A percentile compares a stretch with the other conserved stretches of the same genome.
Evolutionary conservation across 345 rosid genomes (phyloP).

Genomic region (Rhodamnia argentea): DNA sequence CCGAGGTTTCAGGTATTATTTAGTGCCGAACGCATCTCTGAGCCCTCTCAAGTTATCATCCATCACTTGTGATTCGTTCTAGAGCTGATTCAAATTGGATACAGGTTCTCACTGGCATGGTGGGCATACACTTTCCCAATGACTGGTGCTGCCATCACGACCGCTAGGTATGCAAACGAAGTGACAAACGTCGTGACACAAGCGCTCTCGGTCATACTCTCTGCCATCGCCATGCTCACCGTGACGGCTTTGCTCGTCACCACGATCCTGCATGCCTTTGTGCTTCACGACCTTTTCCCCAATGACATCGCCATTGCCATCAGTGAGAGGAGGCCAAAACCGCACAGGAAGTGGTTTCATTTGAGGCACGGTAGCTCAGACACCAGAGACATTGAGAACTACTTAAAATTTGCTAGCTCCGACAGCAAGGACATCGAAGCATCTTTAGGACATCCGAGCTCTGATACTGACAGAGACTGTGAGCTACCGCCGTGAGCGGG

Average conservation of each 20-base stretch:
- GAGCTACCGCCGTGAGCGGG: background rate
- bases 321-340: slow-evolving; percentile 21
- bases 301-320: slow-evolving; percentile 43
- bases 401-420: slow-evolving; percentile 23
- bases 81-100: background rate
- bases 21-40: background rate
- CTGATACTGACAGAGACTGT: background rate
- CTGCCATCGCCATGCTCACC: background rate
- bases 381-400: slow-evolving; percentile 28
- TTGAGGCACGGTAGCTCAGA: slow-evolving; percentile 29
- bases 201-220: background rate
- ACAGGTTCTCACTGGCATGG: slow-evolving; percentile 83
- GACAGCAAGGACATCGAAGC: slow-evolving; percentile 34
- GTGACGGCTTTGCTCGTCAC: slow-evolving; percentile 7
- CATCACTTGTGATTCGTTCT: background rate
- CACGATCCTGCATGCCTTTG: slow-evolving; percentile 20
- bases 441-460: background rate
- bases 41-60: background rate
- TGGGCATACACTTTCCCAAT: slow-evolving; percentile 95
- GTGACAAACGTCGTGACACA: slow-evolving; percentile 11
- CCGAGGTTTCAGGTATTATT: slow-evolving; percentile 63
- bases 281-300: slow-evolving; percentile 28
- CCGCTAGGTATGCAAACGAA: slow-evolving; percentile 7
- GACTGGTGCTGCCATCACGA: slow-evolving; percentile 14
- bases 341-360: slow-evolving; percentile 28